These are phyloP conservation scores for Canavalia ensiformis DNA, from an alignment of 306 rosid species.

Conservation along the genomic window DNA sequence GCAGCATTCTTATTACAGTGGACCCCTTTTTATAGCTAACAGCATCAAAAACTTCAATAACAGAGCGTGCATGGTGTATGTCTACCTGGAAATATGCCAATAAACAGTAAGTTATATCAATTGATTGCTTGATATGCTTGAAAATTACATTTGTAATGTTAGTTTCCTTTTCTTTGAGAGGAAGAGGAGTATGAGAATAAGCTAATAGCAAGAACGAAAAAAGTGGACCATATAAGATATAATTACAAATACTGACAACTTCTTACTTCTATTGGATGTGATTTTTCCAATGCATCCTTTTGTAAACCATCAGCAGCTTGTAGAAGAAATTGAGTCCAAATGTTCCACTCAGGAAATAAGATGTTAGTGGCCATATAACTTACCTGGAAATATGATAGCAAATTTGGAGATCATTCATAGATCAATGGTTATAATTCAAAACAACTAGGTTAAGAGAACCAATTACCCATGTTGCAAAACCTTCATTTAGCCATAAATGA, in stretches of 20 bases:
- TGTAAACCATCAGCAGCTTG: constrained; percentile 53
- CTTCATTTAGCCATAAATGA: constrained; percentile 81
- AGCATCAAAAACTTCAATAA: constrained; percentile 63
- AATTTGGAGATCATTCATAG: constrained; percentile 8
- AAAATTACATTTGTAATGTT: not conserved
- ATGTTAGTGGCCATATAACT: constrained; percentile 69
- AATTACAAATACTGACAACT: not conserved
- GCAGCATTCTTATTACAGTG: constrained; percentile 68
- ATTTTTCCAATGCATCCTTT: constrained; percentile 66
- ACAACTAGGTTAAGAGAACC: constrained; percentile 4
- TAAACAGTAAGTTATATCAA: not conserved
- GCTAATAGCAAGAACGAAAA: not conserved
- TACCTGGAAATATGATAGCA: constrained; percentile 55
- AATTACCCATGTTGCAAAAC: constrained; percentile 75
- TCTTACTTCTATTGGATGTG: constrained; percentile 74
- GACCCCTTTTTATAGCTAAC: constrained; percentile 74
- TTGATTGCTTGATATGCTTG: constrained; percentile 3
- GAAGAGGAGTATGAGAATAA: not conserved
- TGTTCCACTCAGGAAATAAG: constrained; percentile 74
- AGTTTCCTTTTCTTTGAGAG: not conserved
- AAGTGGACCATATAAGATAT: not conserved
- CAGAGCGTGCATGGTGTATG: constrained; percentile 63
- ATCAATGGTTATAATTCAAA: constrained; percentile 20
- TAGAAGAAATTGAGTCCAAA: constrained; percentile 70
- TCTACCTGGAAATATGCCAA: constrained; percentile 61